Evolutionary conservation across 2,329 filamentous ascomycete genomes (phyloP), one percentile per base, ranked within the genome.

Genomic region (Proliferodiscus dingleyae): DNA sequence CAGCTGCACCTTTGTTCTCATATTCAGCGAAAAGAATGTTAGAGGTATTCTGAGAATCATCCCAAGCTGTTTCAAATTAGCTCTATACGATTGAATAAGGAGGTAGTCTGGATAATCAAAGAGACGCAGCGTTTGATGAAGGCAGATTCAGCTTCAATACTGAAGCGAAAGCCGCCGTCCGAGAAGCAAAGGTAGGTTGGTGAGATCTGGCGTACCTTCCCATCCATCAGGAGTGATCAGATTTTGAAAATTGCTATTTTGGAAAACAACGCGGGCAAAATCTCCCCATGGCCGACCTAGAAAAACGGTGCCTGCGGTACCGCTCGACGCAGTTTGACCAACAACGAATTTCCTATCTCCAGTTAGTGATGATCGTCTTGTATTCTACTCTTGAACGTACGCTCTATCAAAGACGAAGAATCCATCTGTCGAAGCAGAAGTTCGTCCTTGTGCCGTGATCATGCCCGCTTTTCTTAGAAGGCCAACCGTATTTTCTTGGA

Each of bases 181-280:
- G 28, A 39, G 23, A 11, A 11, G 1, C 33, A 18, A 15, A 30
- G 11, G n/a, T n/a, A n/a, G n/a, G n/a, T n/a, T n/a, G n/a, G n/a
- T n/a, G 11, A 26, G 24, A 26, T 6, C 24, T 6, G 11, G 41
- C 43, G 11, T 38, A 53, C 47, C 38, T n/a, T 58, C 56, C 74
- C 77, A 79, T 1, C 75, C 76, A 5, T 64, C 65, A 3, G 64
- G 44, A 45, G 74, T 75, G 50, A 80, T 68, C n/a, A 78, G 70
- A 21, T 65, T 62, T 10, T 63, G 64, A 49, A 79, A 60, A 16
- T 61, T 56, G 2, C 69, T 71, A 28, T 68, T 65, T 59, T 77
- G 74, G 59, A 77, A 70, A 6, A 71, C 67, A n/a, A 76, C 72
- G n/a, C 70, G 62, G 6, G 73, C 67, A 45, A 70, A 75, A 41